A percentile compares a stretch with the other conserved stretches of the same genome.
Evolutionary conservation across 306 rosid species (phyloP).

Genomic region (Vigna nakashimae): DNA sequence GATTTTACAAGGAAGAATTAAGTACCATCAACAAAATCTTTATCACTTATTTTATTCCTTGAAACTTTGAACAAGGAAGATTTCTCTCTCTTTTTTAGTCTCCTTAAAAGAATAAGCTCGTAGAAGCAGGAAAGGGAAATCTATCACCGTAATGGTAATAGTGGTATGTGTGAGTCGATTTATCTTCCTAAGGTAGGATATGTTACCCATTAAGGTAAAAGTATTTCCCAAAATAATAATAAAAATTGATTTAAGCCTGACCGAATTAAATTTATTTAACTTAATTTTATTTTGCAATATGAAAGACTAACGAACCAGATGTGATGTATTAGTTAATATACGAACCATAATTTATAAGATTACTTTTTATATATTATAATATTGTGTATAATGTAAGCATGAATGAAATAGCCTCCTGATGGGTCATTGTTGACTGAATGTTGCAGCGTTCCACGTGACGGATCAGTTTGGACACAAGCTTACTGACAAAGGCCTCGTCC

Average conservation of each 20-base stretch:
- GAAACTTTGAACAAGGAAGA: no score
- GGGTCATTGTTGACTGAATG: conserved; percentile 30
- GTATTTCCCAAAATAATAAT: no score
- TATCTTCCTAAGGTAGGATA: no score
- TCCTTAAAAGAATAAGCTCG: no score
- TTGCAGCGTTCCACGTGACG: conserved; percentile 68
- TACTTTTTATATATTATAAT: background rate
- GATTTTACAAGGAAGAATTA: no score
- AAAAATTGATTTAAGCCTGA: no score
- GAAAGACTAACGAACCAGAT: background rate
- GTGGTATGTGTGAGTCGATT: no score
- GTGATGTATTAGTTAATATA: no score
- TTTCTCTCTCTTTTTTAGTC: no score
- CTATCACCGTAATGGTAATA: no score
- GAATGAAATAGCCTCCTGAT: background rate
- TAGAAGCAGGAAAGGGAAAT: no score
- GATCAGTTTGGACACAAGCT: conserved; percentile 69
- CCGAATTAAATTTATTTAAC: background rate
- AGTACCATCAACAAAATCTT: background rate
- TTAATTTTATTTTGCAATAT: background rate
- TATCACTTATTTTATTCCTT: background rate
- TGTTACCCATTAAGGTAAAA: no score
- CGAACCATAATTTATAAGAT: background rate
- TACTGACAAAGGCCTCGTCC: conserved; percentile 62
- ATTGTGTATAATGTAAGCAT: background rate